Evolutionary conservation across 225 moss, liverwort and hornwort species (phyloP), one percentile per base, ranked within the genome.

Genomic region (Asterella californica): DNA sequence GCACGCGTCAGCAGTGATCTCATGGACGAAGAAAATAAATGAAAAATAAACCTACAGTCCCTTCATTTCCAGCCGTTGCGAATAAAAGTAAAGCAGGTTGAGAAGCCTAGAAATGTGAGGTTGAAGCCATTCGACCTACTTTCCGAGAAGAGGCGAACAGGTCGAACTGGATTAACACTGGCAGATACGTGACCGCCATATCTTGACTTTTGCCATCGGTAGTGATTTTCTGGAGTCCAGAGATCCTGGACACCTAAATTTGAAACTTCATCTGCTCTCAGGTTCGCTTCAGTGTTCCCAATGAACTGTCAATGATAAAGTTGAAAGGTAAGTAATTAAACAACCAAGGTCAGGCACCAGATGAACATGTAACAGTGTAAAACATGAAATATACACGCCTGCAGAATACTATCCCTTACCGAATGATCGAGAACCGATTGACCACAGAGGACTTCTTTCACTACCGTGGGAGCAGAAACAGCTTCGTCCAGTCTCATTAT

Each of bases 181-280:
- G 92, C 89, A 76, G 95, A 92, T 75, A 90, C 62, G 70, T 95
- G 84, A 64, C 86, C 85, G 47, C 97, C 90, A 82, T 99, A 99
- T 89, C 90, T 89, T 84, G 97, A 99, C 70, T 46, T 85, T 59
- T 83, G 86, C 97, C 97, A 99, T 79, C 93, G 91, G 84, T 95
- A 95, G 76, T 95, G 97, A 81, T 99, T 95, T 76, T 95, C 93
- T 14, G 94, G 97, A 79, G 97, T 99, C 97, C 97, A 99, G 36
- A 99, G 88, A 78, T 95, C 93, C 61, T 24, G 72, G 37, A 99
- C 89, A 68, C 93, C 92, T 49, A 92, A 59, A 29, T 79, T 75
- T 70, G 83, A 79, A 83, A 86, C 95, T 90, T 92, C 80, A 86
- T 90, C 92, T 72, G 97, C 97, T 81, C 88, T 91, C 30, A 45